phyloP scores from a whole-genome alignment of 2,329 filamentous ascomycete genomes.

The Trichoderma lentiforme region DNA sequence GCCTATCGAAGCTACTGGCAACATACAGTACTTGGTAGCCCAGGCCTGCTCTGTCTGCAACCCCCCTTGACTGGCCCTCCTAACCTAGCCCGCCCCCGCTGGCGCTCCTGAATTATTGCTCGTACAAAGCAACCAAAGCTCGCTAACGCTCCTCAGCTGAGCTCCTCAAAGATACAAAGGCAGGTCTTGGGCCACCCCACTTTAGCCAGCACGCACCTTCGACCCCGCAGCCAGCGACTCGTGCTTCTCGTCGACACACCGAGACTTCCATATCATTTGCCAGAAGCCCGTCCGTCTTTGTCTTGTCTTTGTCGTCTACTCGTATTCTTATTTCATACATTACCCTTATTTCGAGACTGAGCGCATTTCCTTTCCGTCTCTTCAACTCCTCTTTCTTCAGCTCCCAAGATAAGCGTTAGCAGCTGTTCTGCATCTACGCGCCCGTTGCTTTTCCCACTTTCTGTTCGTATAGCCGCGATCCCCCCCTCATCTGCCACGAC shows the following conservation, averaged over 20 bases:
- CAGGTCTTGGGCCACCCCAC: background rate
- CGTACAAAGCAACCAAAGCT: background rate
- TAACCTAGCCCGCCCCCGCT: constrained; percentile 2
- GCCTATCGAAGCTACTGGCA: too few species aligned
- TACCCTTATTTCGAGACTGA: background rate
- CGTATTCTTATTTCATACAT: background rate
- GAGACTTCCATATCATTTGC: constrained; percentile 2
- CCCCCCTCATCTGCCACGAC: background rate
- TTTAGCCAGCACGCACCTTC: constrained; percentile 2
- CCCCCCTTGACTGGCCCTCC: background rate
- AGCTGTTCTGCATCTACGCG: background rate
- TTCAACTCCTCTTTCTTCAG: background rate
- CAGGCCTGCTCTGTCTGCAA: background rate
- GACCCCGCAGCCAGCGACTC: constrained; percentile 15
- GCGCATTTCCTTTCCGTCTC: background rate
- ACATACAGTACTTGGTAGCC: background rate
- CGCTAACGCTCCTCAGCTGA: background rate
- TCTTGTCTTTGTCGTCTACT: background rate
- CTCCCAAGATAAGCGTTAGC: background rate
- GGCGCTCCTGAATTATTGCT: constrained; percentile 12
- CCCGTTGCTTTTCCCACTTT: background rate
- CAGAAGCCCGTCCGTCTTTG: background rate
- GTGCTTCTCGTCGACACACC: constrained; percentile 8
- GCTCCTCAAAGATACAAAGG: background rate
- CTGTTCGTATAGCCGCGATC: background rate